phyloP scores from a whole-genome alignment of 148 eudicot genomes.

The Nepenthes gracilis region DNA sequence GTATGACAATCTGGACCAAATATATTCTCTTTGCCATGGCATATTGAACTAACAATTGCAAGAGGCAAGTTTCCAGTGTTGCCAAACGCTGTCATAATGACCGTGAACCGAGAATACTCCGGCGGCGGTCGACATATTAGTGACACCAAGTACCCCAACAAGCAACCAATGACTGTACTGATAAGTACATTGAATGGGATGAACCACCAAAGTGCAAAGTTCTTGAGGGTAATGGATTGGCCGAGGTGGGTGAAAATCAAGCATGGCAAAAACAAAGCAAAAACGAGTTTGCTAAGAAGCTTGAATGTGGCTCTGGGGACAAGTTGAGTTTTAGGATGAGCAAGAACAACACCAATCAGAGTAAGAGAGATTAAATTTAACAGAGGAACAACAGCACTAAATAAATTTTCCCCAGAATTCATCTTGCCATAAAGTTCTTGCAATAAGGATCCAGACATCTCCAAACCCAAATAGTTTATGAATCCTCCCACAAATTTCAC shows the following conservation, averaged over 20 bases:
- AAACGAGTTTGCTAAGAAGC: constrained; percentile 88
- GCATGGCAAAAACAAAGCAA: constrained; percentile 81
- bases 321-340: constrained; percentile 53
- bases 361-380: constrained; percentile 56
- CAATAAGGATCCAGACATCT: constrained; percentile 15
- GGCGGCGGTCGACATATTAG: constrained; percentile 65
- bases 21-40: constrained; percentile 37
- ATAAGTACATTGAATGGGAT: constrained; percentile 65
- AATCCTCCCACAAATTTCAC: not conserved
- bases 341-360: constrained; percentile 53
- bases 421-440: constrained; percentile 12
- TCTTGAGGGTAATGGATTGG: constrained; percentile 48
- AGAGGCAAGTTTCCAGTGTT: constrained; percentile 65
- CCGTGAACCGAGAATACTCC: constrained; percentile 53
- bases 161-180: constrained; percentile 51
- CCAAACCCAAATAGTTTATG: not conserved
- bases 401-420: constrained; percentile 17
- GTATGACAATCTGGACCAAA: constrained; percentile 41
- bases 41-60: constrained; percentile 49
- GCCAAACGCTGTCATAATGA: constrained; percentile 65
- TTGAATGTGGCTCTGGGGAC: constrained; percentile 74
- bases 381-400: constrained; percentile 51
- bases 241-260: constrained; percentile 71
- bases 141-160: constrained; percentile 54
- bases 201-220: constrained; percentile 78